Conservation (phyloP, 176 grass and related monocot genomes). For the Musa schizocarpa region DNA sequence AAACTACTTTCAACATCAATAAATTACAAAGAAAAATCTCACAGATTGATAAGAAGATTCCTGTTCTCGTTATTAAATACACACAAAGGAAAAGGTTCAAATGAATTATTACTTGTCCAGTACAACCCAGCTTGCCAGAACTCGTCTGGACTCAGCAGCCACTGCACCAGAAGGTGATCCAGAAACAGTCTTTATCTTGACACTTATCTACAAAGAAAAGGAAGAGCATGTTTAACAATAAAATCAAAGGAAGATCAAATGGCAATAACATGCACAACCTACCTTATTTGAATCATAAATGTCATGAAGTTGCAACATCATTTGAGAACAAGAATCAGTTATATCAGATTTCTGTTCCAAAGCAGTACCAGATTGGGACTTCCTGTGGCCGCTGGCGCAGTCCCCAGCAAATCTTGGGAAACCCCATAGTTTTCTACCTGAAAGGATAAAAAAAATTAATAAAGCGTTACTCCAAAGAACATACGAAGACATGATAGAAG, state of each 20-base stretch:
- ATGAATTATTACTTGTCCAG: conserved; percentile 73
- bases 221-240: background rate
- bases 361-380: conserved; percentile 25
- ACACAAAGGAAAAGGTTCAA: background rate
- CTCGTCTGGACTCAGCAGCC: conserved; percentile 72
- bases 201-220: conserved; percentile 53
- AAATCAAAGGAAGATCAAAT: conserved; percentile 6
- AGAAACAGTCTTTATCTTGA: conserved; percentile 80
- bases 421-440: conserved; percentile 90
- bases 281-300: conserved; percentile 85
- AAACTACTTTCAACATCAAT: background rate
- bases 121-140: conserved; percentile 96
- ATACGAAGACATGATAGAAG: background rate
- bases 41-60: conserved; percentile 14
- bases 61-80: background rate
- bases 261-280: conserved; percentile 11
- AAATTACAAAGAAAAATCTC: background rate
- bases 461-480: background rate
- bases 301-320: conserved; percentile 63
- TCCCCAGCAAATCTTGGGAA: conserved; percentile 87
- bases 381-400: conserved; percentile 86
- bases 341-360: conserved; percentile 81
- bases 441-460: conserved; percentile 16
- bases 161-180: conserved; percentile 76
- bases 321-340: conserved; percentile 63